Base-by-base conservation (phyloP, 768 basidiomycete genomes). In the Tulasnella sp. region DNA sequence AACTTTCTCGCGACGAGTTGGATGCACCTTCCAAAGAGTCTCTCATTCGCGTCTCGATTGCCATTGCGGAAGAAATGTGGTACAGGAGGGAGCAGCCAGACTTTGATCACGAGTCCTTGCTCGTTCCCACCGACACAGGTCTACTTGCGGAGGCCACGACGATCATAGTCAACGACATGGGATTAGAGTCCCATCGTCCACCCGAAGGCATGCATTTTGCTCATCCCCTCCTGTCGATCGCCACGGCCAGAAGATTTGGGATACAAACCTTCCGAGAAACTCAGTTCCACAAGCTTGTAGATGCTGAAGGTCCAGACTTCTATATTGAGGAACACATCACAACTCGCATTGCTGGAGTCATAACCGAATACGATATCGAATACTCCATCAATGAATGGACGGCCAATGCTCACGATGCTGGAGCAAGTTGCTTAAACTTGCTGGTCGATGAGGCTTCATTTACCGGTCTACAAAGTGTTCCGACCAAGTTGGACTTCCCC, bases 381-480 rank as follows among this genome's bases (percentile, higher is more conserved):
- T 88, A 90, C 76, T 86, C 89, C 18, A 83, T 88, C 54, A 87
- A 86, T 2, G 90, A 91, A 80, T 90, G 90, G 81, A 80, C 90
- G 7, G 90, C 90, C 0, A 91, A 91, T 80, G 90, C 90, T 1
- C 85, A 85, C 4, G 90, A 90, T 82, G 90, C 90, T 0, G 83
- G 84, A 9, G 90, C 90, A 0, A 87, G 85, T 3, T 82, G 84
- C 20, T 89, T 90, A 81, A 82, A 83, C 3, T 82, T 90, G 24
- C 79, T 89, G 0, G 77, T 89, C 7, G 88, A 90, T 78, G 84
- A 87, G 73, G 9, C 72, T 72, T 12, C 48, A 77, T 9, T 24
- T 81, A 2, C 77, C 24, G 46, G n/a, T 28, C 40, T 22, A 12
- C 22, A 40, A 81, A n/a, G 46, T 88, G n/a, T 76, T 90, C 87